Base-by-base conservation (phyloP, 2,329 filamentous ascomycete species). In the Phoma sp. region DNA sequence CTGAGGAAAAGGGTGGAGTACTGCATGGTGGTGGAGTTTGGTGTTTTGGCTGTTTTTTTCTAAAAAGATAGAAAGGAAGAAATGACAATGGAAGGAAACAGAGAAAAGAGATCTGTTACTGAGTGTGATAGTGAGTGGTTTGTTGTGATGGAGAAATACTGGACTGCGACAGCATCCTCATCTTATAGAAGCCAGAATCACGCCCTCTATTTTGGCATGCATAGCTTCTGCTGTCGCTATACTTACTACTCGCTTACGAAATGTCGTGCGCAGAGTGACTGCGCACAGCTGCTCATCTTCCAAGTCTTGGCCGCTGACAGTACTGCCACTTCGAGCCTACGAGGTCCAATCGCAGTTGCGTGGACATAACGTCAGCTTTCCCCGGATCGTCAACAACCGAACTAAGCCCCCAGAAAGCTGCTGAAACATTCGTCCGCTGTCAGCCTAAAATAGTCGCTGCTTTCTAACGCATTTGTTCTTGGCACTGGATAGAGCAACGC, bases 1-100 rank as follows among this genome's bases (percentile, higher is more conserved):
- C 56, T 43, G n/a, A 55, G 45, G 24, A 64, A 41, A 38, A 62
- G 32, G 27, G 48, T 50, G 1, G 53, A 50, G 51, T 62, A 64
- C 25, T 60, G 57, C 61, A 64, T 64, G 15, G 32, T 60, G 47
- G 32, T 24, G 15, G 13, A 32, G 3, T 6, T 41, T 36, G 40
- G 17, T 2, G 12, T 8, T 47, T 55, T 45, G 17, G 17, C 17
- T 17, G 21, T 2, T 12, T 43, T 21, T 12, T 51, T 43, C 32
- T 32, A 43, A 56, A 15, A 13, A 38, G 22, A 51, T 43, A 21
- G 21, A 43, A 32, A 15, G 29, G 6, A 21, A 19, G 37, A 32
- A 21, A 17, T 17, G 29, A 39, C 25, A 17, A 24, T 32, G 46
- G 37, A 40, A 21, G 29, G 24, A 38, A 41, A 32, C 21, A 33